Conservation (phyloP, 192 early-diverging fungal genomes). For the Coemansia asiatica region DNA sequence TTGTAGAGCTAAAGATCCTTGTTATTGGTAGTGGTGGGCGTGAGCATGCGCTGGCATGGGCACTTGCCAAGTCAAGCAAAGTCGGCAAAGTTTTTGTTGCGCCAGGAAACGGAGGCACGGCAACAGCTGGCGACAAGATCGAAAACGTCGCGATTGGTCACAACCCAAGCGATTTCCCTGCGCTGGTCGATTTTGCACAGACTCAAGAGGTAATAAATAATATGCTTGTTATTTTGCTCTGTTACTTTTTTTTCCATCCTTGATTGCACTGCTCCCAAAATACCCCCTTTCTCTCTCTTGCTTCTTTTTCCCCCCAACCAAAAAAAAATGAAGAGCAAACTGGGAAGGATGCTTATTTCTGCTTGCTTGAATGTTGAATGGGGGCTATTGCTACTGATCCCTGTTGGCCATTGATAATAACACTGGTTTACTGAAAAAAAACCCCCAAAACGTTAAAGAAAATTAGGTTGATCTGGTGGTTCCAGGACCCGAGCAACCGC, state of each 20-base stretch:
- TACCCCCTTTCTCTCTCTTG: not conserved
- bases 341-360: slow-evolving; percentile 1
- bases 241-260: not conserved
- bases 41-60: slow-evolving; percentile 95
- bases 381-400: slow-evolving; percentile 1
- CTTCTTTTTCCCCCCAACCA: slow-evolving; percentile 8
- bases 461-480: slow-evolving; percentile 66
- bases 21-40: slow-evolving; percentile 93
- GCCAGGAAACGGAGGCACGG: slow-evolving; percentile 94
- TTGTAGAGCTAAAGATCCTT: slow-evolving; percentile 66
- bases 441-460: not conserved
- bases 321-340: not conserved
- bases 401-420: no score
- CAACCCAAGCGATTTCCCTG: slow-evolving; percentile 64
- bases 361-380: not conserved
- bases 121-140: slow-evolving; percentile 68
- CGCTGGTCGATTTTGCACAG: slow-evolving; percentile 75
- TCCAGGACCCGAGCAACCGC: slow-evolving; percentile 94
- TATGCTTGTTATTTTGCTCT: not conserved
- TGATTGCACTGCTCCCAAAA: not conserved
- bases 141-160: slow-evolving; percentile 75
- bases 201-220: slow-evolving; percentile 64
- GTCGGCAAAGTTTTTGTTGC: slow-evolving; percentile 88
- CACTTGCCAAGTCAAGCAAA: slow-evolving; percentile 71
- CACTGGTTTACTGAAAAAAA: no score